phyloP scores from a whole-genome alignment of 164 flowering plant species.

The Vitis cinerea region DNA sequence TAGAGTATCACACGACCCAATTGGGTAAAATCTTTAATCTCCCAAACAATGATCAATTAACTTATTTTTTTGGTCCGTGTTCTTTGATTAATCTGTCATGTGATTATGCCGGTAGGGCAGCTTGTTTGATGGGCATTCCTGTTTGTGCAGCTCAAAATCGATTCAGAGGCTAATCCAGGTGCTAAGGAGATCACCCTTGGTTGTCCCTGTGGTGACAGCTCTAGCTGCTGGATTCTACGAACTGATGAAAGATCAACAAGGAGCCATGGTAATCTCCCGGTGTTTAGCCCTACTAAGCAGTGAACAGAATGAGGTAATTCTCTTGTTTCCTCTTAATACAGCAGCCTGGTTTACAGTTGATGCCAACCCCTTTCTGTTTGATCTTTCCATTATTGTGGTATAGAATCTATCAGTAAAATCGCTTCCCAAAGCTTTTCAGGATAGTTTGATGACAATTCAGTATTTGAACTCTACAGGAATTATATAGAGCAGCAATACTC shows the following conservation, averaged over 20 bases:
- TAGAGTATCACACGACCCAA: background rate
- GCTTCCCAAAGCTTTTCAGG: background rate
- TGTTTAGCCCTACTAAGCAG: background rate
- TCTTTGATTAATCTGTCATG: too few relatives aligned
- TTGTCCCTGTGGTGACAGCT: background rate
- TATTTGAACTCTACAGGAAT: background rate
- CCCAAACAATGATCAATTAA: too few relatives aligned
- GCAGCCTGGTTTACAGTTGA: too few relatives aligned
- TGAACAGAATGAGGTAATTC: background rate
- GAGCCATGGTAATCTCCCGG: background rate
- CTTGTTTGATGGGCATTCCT: background rate
- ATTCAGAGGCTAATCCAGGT: conserved; percentile 6
- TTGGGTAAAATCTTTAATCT: background rate
- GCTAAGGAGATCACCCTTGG: background rate
- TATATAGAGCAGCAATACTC: background rate
- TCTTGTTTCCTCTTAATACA: too few relatives aligned
- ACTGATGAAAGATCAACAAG: background rate
- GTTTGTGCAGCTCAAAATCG: background rate
- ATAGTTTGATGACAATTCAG: background rate
- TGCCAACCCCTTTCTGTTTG: too few relatives aligned
- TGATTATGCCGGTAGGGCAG: background rate
- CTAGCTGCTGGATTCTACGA: background rate
- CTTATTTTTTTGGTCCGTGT: too few relatives aligned
- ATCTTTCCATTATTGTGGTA: too few relatives aligned
- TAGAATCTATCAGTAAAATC: too few relatives aligned